phyloP scores from a whole-genome alignment of 2,329 filamentous ascomycete genomes.

The Scorias spongiosa region DNA sequence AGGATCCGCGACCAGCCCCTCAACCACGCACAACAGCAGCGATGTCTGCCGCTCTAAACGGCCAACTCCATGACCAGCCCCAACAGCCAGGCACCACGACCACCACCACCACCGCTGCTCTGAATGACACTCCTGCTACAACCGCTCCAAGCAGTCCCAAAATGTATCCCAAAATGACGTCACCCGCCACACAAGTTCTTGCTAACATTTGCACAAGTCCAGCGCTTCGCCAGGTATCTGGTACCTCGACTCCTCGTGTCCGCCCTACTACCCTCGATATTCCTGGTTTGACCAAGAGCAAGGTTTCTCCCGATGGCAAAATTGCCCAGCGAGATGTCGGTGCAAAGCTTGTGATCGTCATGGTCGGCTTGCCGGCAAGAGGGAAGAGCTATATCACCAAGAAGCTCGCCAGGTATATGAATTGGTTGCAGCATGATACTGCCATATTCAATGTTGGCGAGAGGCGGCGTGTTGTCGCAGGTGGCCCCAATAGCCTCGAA shows the following conservation, averaged over 20 bases:
- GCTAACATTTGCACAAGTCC: conserved; percentile 34
- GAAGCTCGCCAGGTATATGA: conserved; percentile 86
- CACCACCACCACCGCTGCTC: conserved; percentile 22
- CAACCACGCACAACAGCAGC: conserved; percentile 5
- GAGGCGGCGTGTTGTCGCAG: conserved; percentile 65
- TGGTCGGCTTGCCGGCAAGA: conserved; percentile 89
- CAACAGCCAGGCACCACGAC: conserved; percentile 7
- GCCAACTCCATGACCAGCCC: conserved; percentile 3
- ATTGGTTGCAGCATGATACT: conserved; percentile 94
- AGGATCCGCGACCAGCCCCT: conserved; percentile 1
- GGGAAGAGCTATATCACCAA: conserved; percentile 99
- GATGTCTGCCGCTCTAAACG: conserved; percentile 14
- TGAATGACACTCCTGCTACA: conserved; percentile 48
- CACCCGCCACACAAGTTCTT: conserved; percentile 4
- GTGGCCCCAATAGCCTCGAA: conserved; percentile 27
- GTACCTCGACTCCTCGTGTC: conserved; percentile 60
- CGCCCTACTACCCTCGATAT: conserved; percentile 95
- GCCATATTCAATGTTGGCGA: conserved; percentile 96
- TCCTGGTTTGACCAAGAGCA: conserved; percentile 86
- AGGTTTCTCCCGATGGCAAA: conserved; percentile 85
- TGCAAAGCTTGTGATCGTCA: conserved; percentile 91
- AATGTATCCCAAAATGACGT: conserved; percentile 28
- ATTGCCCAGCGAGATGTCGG: conserved; percentile 91
- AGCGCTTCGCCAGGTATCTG: conserved; percentile 44
- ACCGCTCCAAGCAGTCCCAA: conserved; percentile 46